phyloP scores from a whole-genome alignment of 176 grass and related monocot genomes.

The Secale cereale region DNA sequence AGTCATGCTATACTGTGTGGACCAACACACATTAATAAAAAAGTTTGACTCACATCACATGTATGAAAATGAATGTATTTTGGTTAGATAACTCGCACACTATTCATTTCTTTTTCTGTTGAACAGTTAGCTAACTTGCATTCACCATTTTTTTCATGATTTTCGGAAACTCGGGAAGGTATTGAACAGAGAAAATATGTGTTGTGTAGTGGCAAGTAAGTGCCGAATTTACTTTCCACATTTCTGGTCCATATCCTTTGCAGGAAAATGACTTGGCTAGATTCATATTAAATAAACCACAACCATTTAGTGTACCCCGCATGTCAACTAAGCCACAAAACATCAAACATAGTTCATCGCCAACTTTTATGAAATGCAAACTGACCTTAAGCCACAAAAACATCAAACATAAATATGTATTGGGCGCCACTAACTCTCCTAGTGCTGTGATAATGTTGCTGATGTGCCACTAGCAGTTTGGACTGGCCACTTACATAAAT shows the following conservation, averaged over 20 bases:
- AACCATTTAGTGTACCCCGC: neutral
- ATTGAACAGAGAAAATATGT: neutral
- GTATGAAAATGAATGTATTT: neutral
- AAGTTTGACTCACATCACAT: neutral
- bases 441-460: conserved; percentile 32
- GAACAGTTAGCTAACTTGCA: no score
- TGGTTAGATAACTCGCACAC: neutral
- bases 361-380: neutral
- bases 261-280: neutral
- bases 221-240: neutral
- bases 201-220: neutral
- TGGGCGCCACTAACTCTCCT: conserved; percentile 6
- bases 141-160: no score
- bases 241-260: neutral
- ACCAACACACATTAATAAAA: neutral
- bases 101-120: neutral
- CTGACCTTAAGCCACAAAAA: neutral
- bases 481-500: conserved; percentile 7
- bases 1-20: neutral
- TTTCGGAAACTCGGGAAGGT: neutral
- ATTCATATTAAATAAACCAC: neutral
- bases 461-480: conserved; percentile 23
- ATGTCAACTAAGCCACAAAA: neutral
- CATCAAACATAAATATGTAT: neutral
- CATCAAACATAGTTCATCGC: neutral